Conservation (phyloP, 2,329 filamentous ascomycete genomes). For the Penicillium sumatraense region DNA sequence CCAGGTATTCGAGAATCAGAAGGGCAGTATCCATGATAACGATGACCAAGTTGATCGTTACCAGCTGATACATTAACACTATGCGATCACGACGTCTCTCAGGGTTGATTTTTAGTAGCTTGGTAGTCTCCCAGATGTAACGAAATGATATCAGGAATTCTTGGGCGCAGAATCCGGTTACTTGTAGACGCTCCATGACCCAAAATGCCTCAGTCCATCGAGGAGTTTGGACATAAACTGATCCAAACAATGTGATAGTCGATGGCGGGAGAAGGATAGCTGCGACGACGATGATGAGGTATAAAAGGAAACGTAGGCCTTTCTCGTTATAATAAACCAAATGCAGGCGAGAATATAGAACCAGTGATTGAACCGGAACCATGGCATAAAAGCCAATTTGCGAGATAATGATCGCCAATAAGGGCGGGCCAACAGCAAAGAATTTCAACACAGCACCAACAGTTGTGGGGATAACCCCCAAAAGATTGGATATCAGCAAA, state of each 20-base stretch:
- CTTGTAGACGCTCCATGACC: conserved; percentile 47
- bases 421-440: conserved; percentile 37
- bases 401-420: conserved; percentile 45
- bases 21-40: conserved; percentile 51
- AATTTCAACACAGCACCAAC: conserved; percentile 47
- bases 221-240: conserved; percentile 25
- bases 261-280: conserved; percentile 58
- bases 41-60: conserved; percentile 54
- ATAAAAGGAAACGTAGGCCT: conserved; percentile 55
- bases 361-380: conserved; percentile 65
- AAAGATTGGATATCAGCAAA: conserved; percentile 39
- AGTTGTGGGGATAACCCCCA: conserved; percentile 42
- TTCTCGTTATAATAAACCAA: conserved; percentile 58
- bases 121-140: conserved; percentile 58
- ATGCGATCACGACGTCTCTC: conserved; percentile 39
- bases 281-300: conserved; percentile 62
- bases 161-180: conserved; percentile 49
- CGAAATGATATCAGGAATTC: conserved; percentile 52
- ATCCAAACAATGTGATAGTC: conserved; percentile 58
- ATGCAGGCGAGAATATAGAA: conserved; percentile 66
- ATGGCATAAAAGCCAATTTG: conserved; percentile 62
- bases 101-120: conserved; percentile 43
- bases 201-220: conserved; percentile 43
- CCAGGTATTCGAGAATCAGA: conserved; percentile 48
- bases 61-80: conserved; percentile 52